A percentile compares a stretch with the other conserved stretches of the same genome.
Conservation (phyloP, 2,329 filamentous ascomycete genomes). For the Fusarium denticulatum region DNA sequence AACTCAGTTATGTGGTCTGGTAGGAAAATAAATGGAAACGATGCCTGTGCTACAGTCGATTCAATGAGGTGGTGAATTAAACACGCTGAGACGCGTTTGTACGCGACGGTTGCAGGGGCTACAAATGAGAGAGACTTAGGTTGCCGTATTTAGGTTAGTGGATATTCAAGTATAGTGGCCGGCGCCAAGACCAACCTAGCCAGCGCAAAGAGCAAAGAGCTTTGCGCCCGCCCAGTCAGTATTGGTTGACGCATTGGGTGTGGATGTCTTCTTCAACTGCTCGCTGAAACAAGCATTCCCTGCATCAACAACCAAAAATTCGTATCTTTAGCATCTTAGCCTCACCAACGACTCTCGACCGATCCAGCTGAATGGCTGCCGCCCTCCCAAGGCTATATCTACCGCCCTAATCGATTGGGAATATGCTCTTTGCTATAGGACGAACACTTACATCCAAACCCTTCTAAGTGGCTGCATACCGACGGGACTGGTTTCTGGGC, state of each 20-base stretch:
- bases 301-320: slow-evolving; percentile 32
- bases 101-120: slow-evolving; percentile 31
- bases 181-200: slow-evolving; percentile 8
- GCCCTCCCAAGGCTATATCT: slow-evolving; percentile 22
- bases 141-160: slow-evolving; percentile 15
- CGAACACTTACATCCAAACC: slow-evolving; percentile 9
- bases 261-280: slow-evolving; percentile 14
- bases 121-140: background rate
- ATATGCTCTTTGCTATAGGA: slow-evolving; percentile 37
- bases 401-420: slow-evolving; percentile 26
- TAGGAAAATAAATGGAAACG: background rate
- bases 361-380: slow-evolving; percentile 37
- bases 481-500: slow-evolving; percentile 26
- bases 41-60: background rate
- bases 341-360: background rate
- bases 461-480: slow-evolving; percentile 28
- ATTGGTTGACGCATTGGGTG: slow-evolving; percentile 2
- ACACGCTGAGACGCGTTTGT: slow-evolving; percentile 28
- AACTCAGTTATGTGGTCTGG: background rate
- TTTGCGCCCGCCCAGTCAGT: background rate
- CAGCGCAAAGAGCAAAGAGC: background rate
- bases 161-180: background rate
- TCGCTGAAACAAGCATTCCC: slow-evolving; percentile 23
- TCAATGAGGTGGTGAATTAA: slow-evolving; percentile 6
- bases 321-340: slow-evolving; percentile 19